Evolutionary conservation across 2,329 filamentous ascomycete species (phyloP).

Genomic region (Coniochaeta ligniaria): DNA sequence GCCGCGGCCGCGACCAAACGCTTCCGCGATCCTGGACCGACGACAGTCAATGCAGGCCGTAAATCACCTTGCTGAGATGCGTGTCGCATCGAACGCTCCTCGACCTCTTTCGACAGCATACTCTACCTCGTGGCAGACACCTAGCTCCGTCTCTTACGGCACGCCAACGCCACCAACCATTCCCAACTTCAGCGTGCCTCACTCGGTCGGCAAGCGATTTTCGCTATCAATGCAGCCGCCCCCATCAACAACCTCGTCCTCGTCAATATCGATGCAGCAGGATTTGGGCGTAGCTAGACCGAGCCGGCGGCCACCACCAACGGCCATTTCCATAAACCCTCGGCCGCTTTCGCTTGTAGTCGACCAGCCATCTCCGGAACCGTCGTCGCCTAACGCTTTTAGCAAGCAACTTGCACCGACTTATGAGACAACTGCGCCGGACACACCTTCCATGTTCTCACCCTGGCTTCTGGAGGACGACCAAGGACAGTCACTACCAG

Average conservation of each 20-base stretch:
- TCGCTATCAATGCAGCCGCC: conserved; percentile 26
- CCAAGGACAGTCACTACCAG: background rate
- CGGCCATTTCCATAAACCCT: conserved; percentile 35
- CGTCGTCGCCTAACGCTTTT: conserved; percentile 8
- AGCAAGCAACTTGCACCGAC: conserved; percentile 2
- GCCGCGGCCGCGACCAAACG: conserved; percentile 41
- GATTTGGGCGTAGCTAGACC: conserved; percentile 5
- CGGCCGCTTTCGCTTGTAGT: conserved; percentile 47
- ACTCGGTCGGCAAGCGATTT: conserved; percentile 36
- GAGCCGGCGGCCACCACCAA: conserved; percentile 32
- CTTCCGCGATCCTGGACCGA: conserved; percentile 40
- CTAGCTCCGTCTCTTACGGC: background rate
- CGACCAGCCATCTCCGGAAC: conserved; percentile 41
- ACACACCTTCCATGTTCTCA: conserved; percentile 14
- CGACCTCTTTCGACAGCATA: conserved; percentile 19
- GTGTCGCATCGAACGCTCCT: conserved; percentile 16
- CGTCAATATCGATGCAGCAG: conserved; percentile 3
- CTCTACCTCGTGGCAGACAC: conserved; percentile 10
- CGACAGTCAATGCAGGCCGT: conserved; percentile 44
- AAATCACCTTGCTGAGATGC: conserved; percentile 34
- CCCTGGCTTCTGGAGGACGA: conserved; percentile 7
- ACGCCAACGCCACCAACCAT: conserved; percentile 21
- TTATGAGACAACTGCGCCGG: conserved; percentile 8
- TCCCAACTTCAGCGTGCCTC: conserved; percentile 48
- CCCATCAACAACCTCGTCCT: conserved; percentile 6